phyloP scores from a whole-genome alignment of 2,329 filamentous ascomycete genomes.

The Aureobasidium melanogenum region DNA sequence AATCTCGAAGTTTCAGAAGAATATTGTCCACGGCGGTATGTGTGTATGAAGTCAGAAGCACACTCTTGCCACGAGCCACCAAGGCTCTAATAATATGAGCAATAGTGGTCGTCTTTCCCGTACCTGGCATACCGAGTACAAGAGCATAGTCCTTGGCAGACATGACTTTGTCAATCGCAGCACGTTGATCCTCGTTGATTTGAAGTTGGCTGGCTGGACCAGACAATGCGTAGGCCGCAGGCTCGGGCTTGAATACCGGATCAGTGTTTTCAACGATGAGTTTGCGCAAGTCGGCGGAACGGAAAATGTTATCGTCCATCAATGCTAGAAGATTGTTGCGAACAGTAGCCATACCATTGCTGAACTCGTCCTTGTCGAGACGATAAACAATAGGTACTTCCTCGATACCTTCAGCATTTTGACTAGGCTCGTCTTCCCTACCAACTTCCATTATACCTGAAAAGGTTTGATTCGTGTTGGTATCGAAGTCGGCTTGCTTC shows the following conservation, averaged over 20 bases:
- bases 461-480: conserved; percentile 72
- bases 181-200: conserved; percentile 80
- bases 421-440: conserved; percentile 34
- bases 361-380: conserved; percentile 96
- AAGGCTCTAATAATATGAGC: conserved; percentile 92
- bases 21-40: conserved; percentile 99
- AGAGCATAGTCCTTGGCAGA: conserved; percentile 89
- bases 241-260: conserved; percentile 61
- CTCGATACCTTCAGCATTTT: conserved; percentile 17
- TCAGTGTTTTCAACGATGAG: conserved; percentile 69
- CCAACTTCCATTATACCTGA: conserved; percentile 82
- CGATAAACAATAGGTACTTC: conserved; percentile 61
- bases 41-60: conserved; percentile 89
- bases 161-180: conserved; percentile 90
- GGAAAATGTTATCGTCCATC: conserved; percentile 71
- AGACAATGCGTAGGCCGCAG: conserved; percentile 55
- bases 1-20: conserved; percentile 72
- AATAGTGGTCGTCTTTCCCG: conserved; percentile 96
- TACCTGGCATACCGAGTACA: conserved; percentile 97
- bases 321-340: conserved; percentile 89
- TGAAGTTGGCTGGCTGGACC: conserved; percentile 46
- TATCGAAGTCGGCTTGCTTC: conserved; percentile 66
- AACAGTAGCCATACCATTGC: conserved; percentile 91
- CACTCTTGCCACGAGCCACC: conserved; percentile 80
- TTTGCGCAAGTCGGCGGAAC: conserved; percentile 62